phyloP scores from a whole-genome alignment of 768 basidiomycete species.

The Podaxis sp. region DNA sequence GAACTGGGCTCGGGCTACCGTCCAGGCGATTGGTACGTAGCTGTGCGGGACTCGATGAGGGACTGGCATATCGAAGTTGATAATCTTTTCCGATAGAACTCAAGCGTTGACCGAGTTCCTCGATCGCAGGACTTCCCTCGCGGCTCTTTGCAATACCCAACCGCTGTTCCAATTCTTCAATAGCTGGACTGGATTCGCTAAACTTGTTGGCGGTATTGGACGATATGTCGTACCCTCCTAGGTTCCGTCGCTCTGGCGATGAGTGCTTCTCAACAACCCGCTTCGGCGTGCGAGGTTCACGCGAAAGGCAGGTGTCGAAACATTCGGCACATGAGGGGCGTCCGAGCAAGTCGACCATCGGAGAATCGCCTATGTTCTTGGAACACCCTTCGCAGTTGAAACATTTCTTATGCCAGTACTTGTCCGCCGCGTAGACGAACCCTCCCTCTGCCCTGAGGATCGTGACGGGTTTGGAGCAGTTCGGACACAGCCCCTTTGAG shows the following conservation, averaged over 20 bases:
- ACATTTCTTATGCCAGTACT: conserved; percentile 81
- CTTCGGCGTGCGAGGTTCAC: conserved; percentile 46
- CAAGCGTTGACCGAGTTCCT: conserved; percentile 48
- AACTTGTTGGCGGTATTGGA: conserved; percentile 31
- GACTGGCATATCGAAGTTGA: conserved; percentile 23
- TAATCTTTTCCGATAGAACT: conserved; percentile 37
- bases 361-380: conserved; percentile 69
- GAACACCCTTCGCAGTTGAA: conserved; percentile 75
- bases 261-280: conserved; percentile 31
- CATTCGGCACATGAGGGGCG: conserved; percentile 78
- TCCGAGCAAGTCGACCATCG: conserved; percentile 84
- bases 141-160: conserved; percentile 55
- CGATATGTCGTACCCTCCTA: conserved; percentile 44
- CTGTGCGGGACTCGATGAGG: conserved; percentile 22
- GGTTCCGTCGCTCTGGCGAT: conserved; percentile 35
- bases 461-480: conserved; percentile 70
- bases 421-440: conserved; percentile 68
- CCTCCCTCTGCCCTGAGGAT: conserved; percentile 76
- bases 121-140: conserved; percentile 54
- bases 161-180: conserved; percentile 64
- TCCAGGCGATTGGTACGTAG: conserved; percentile 14
- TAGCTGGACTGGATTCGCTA: conserved; percentile 54
- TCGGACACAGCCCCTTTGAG: conserved; percentile 70
- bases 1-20: conserved; percentile 20
- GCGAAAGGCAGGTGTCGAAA: conserved; percentile 73